Percentiles rank a stretch among this genome's conserved stretches.
These are phyloP conservation scores for Talaromyces marneffei DNA, from an alignment of 2,329 filamentous ascomycete species.

Conservation along the genomic window DNA sequence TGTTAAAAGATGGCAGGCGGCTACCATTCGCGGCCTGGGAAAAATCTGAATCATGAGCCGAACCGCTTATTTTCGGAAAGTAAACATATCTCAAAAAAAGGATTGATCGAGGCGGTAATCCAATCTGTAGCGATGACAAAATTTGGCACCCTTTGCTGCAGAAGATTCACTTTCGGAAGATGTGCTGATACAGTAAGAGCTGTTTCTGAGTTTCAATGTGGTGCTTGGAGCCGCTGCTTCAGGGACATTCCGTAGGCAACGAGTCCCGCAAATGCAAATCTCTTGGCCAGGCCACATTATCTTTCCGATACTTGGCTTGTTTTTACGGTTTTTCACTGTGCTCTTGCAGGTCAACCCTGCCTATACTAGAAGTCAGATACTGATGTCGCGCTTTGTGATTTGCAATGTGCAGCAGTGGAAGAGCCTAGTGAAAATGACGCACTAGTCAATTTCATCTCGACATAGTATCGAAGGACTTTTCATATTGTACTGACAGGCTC, in stretches of 20 bases:
- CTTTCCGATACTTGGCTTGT: not conserved
- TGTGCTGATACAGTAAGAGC: not conserved
- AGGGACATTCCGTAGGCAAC: conserved; percentile 3
- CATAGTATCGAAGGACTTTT: not conserved
- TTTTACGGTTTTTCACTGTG: not conserved
- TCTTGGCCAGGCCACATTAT: not conserved
- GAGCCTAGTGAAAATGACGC: conserved; percentile 6
- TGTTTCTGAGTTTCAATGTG: not conserved
- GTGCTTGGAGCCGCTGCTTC: not conserved
- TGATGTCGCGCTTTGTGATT: not conserved
- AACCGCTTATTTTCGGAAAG: conserved; percentile 3
- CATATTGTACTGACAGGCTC: not conserved
- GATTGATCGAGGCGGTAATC: not conserved
- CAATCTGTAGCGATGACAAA: not conserved
- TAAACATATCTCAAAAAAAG: not conserved
- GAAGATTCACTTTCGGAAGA: not conserved
- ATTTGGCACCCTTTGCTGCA: not conserved
- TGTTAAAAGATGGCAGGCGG: not conserved
- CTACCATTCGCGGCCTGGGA: not conserved
- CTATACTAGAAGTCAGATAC: not conserved
- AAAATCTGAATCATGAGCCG: not conserved
- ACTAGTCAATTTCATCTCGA: not conserved
- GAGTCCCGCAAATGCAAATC: conserved; percentile 7
- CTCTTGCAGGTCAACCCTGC: no score
- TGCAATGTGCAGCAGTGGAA: not conserved